Evolutionary conservation across 2,329 filamentous ascomycete genomes (phyloP), one percentile per base, ranked within the genome.

Genomic region (Dothideomycetes sp.): DNA sequence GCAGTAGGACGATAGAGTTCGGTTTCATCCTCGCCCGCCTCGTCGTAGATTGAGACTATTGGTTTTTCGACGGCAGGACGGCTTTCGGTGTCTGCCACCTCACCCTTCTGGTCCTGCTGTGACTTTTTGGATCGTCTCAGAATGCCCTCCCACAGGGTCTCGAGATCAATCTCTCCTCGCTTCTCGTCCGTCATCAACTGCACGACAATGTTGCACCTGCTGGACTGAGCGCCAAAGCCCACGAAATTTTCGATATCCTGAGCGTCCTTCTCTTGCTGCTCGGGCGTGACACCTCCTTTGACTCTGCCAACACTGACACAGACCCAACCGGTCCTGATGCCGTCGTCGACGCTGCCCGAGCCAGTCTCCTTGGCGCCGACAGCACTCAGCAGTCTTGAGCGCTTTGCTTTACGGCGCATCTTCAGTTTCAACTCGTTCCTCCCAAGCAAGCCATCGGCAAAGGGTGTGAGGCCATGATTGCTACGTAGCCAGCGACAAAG

Each of bases 281-380:
- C 66, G 31, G 81, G 72, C 7, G 12, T 7, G 2, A 85, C 70
- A 7, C 75, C 76, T 4, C 84, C 85, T 32, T 81, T 75, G 1
- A 86, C 70, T 12, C 74, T 75, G 4, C 84, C 85, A 8, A 91
- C 73, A 56, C 94, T 93, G 45, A 96, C 84, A 60, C 91, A 98
- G 15, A 98, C 82, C 91, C 91, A 98, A 8, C 87, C 88, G 1
- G 89, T 95, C 10, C 82, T 80, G 38, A 94, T 84, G 2, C 88
- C 89, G 54, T 95, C 85, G 50, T 94, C 88, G 2, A 72, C 65
- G 11, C 71, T 70, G 10, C 75, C 74, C 8, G 70, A 69, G 9
- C 75, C 75, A 4, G 75, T 68, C 5, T 61, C 48, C 34, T 66
- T 63, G 34, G 73, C 70, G n/a, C 78, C 77, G 0, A 77, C 75